A percentile compares a stretch with the other conserved stretches of the same genome.
Evolutionary conservation across 345 rosid species (phyloP).

Genomic region (Psidium guajava): DNA sequence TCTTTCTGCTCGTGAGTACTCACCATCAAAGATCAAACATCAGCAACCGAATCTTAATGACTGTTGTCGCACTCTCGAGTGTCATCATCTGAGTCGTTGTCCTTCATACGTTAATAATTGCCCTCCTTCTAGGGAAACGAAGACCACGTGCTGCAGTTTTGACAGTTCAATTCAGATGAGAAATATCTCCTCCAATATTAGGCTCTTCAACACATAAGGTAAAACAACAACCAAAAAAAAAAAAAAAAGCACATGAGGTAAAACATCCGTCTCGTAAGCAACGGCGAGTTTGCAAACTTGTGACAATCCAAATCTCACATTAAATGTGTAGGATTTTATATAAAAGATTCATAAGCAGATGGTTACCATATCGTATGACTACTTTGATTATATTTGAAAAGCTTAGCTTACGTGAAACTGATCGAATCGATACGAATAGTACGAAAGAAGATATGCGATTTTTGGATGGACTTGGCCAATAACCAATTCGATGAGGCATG

Average conservation of each 20-base stretch:
- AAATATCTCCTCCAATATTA: not conserved
- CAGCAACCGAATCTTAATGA: not conserved
- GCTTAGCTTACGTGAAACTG: not conserved
- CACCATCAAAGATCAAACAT: not conserved
- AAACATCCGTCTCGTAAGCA: not conserved
- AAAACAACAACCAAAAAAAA: not conserved
- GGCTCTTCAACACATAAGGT: not conserved
- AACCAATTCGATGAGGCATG: not conserved
- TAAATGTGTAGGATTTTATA: not conserved
- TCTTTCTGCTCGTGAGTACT: not conserved
- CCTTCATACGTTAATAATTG: not conserved
- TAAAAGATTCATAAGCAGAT: not conserved
- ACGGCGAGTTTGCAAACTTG: not conserved
- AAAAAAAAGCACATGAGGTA: not conserved
- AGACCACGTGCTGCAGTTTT: not conserved
- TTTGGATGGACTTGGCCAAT: not conserved
- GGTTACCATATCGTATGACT: not conserved
- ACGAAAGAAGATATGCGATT: not conserved
- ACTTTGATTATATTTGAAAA: not conserved
- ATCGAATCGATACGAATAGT: too few relatives aligned
- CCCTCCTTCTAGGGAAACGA: not conserved
- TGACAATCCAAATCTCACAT: not conserved
- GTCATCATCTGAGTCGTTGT: not conserved
- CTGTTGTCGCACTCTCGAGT: not conserved
- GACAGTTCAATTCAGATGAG: not conserved